These are phyloP conservation scores for Paraleonurus japonicus DNA, from an alignment of 257 asterid species.

Conservation along the genomic window DNA sequence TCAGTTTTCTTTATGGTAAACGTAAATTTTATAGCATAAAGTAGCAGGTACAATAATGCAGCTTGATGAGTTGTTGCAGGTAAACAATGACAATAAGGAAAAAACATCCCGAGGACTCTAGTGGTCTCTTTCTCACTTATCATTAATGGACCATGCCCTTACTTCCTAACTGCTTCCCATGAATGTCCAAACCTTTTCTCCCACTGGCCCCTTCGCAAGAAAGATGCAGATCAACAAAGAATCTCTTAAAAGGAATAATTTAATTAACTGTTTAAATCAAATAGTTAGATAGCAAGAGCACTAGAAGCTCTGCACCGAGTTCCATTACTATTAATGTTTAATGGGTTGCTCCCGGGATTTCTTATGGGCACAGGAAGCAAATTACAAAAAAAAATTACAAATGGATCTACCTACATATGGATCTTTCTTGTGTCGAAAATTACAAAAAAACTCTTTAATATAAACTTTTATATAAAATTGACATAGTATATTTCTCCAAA, in stretches of 20 bases:
- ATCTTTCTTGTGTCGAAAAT: background rate
- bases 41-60: background rate
- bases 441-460: background rate
- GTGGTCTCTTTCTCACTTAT: background rate
- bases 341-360: background rate
- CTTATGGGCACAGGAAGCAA: background rate
- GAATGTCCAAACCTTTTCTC: background rate
- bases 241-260: background rate
- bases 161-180: background rate
- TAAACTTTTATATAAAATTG: background rate
- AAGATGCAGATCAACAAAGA: background rate
- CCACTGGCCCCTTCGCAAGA: background rate
- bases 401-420: background rate
- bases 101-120: background rate
- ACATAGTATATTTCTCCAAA: background rate
- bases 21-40: background rate
- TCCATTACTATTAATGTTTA: background rate
- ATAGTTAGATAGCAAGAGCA: background rate
- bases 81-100: background rate
- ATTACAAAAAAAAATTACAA: too few species aligned
- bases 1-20: too few species aligned
- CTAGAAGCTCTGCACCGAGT: background rate
- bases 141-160: background rate
- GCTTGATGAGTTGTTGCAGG: background rate
- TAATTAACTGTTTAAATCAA: background rate